Base-by-base conservation (phyloP, 305 asterid genomes). In the Petunia hybrid region DNA sequence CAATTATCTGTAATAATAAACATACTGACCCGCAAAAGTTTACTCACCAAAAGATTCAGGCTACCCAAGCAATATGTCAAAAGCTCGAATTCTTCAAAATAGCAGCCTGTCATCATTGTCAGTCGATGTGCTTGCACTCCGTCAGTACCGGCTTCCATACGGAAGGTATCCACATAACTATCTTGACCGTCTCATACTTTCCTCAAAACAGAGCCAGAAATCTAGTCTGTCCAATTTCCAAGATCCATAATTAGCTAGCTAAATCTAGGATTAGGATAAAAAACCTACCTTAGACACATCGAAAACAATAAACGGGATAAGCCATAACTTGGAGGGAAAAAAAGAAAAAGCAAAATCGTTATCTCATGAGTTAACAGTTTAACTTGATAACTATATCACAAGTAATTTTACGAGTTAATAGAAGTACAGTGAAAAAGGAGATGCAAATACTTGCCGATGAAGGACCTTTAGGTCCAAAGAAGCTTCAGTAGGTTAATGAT, bases 1-100 rank as follows among this genome's bases (percentile, higher is more conserved):
- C 79, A 75, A 70, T 4, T 14, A 75, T 75, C 53, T 75, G 79
- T 51, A 75, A 75, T 38, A 55, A 36, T 74, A 53, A 53, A 75
- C 65, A 53, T 14, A 55, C 64, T 55, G 65, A 75, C 53, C 13
- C 79, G 36, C 55, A 53, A 53, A 43, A 22, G 6, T 74, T 53
- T 53, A 75, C 79, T 75, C 79, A 75, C 79, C 79, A 55, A 75
- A 55, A 75, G 53, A 64, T 74, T 74, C 42, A 75, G 39, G 16
- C 38, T 39, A 8, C 66, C 46, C 78, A 51, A 36, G 46, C 36
- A 57, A 75, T 39, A 55, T 75, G 14, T 55, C 79, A 74, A 74
- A 53, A 74, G 51, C 65, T 38, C 55, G 79, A 38, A 14, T 55
- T 75, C 79, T 39, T 55, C 79, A n/a, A 75, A 22, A 14, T 75